Base-by-base conservation (phyloP, 176 grass and related monocot genomes). In the Aechmea fasciata region DNA sequence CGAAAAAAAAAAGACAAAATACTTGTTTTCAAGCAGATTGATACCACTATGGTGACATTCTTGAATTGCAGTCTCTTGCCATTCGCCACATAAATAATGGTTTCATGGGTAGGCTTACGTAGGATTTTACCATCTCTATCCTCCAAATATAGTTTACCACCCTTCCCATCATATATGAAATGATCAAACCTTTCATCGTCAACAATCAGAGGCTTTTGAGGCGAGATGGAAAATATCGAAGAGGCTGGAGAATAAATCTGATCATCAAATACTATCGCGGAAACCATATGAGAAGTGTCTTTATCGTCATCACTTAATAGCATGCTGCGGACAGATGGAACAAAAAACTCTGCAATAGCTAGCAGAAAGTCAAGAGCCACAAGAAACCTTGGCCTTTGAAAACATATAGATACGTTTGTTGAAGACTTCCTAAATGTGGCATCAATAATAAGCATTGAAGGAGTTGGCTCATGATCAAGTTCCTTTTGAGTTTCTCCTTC, bases 401-500 rank as follows among this genome's bases (percentile, higher is more conserved):
- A 74, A 71, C 89, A 87, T 0, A 97, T 6, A 77, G 73, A 90
- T 61, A 97, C 68, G 71, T 81, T 79, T 24, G 77, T 83, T 10
- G 71, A 87, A 70, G 84, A 72, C 70, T 85, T 97, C 64, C 71
- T 78, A 51, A 97, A 72, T 48, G 77, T 85, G 14, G 86, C 86
- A 92, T 97, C 93, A 49, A 97, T 67, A 77, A 97, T 89, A 72
- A 97, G 86, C 93, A 97, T 97, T 1, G 93, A 92, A 66, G 89
- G 93, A 63, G 74, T 83, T 17, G 89, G 93, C 49, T 96, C 78
- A 51, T 85, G 75, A 61, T 68, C 86, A 76, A 87, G 73, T 83
- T 85, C 66, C 50, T 90, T 85, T 69, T 87, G 73, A 67, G 87
- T 74, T 68, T 76, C 71, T 20, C n/a, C 76, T 87, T 83, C 89